Base-by-base conservation (phyloP, 2,329 filamentous ascomycete genomes). In the Aspergillus transmontanensis region DNA sequence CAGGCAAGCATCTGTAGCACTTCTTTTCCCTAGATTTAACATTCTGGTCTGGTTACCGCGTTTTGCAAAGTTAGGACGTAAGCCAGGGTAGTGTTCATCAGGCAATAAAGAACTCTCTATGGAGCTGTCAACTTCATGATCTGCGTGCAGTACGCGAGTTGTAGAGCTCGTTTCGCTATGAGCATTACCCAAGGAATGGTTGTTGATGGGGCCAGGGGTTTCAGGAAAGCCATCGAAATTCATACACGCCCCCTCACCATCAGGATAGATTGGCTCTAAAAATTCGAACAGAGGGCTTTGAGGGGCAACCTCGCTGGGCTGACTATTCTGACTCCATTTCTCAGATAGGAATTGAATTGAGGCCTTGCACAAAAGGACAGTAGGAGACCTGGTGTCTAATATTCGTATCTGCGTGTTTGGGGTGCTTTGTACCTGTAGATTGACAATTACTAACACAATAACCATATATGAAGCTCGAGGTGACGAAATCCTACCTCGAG, bases 401-500 rank as follows among this genome's bases (percentile, higher is more conserved):
- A 76, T 59, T 10, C 64, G 69, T 4, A 74, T 54, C 34, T 66
- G 41, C 4, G 66, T 67, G 57, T 66, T 67, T 21, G 74, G 72
- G 1, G 58, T 53, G 46, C 69, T 69, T 58, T 63, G 67, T 55
- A 73, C 67, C 73, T 76, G 57, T 62, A 46, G 14, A 51, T 53
- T 50, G 39, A 19, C 16, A 55, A 50, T 50, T 23, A 43, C 30
- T 34, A 45, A 11, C 14, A n/a, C 6, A 23, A 9, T 2, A 21
- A 16, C 14, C 16, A 23, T 4, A 43, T 39, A 48, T 16, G n/a
- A 48, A 19, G 21, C 6, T 43, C 21, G 12, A 51, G 43, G 32
- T 23, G n/a, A 57, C 12, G 23, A 3, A n/a, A 50, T 30, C 59
- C 64, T 72, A 78, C 76, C 64, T 78, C 74, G 10, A 78, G 53